Base-by-base conservation (phyloP, 2,329 filamentous ascomycete species). In the Chrysosporium queenslandicum region DNA sequence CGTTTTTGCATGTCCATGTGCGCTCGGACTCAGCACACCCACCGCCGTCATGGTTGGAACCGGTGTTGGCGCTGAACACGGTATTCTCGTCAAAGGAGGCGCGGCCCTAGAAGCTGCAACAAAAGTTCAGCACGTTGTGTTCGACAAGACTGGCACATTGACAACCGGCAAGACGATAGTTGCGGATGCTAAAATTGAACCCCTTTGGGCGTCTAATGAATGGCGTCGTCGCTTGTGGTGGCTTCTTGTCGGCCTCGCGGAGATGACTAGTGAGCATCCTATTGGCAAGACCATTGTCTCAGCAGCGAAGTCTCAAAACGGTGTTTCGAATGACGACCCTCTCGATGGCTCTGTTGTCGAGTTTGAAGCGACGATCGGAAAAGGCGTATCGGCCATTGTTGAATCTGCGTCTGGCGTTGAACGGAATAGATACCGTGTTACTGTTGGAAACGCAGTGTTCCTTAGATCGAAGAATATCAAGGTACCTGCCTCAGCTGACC, bases 41-140 rank as follows among this genome's bases (percentile, higher is more conserved):
- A 98, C 92, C 0, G 92, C 92, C 2, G 90, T 98, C 66, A 97
- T 98, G 92, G 92, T 98, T 27, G 92, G 92, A 40, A 97, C 92
- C n/a, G 92, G 92, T 54, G 83, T 96, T 29, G 92, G 92, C 47
- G 92, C 92, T 2, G 87, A 96, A 68, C 85, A 95, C 60, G 92
- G 92, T 21, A 98, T 98, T 60, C 75, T 98, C n/a, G 89, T 97
- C 67, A 98, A 98, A 71, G 91, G 92, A 51, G 92, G 92, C 52
- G 90, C 87, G 37, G 89, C 90, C 27, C 75, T 98, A 2, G 91
- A 98, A 72, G 88, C 81, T 0, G 81, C 79, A 0, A 70, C 77
- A 50, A 82, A 78, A 54, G 70, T 78, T 0, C 75, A 79, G 0
- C 80, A 89, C 59, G 77, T 89, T 1, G 75, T 91, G 0, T 85